Conservation (phyloP, 1,284 basidiomycete species). For the Anthracocystis setariae region DNA sequence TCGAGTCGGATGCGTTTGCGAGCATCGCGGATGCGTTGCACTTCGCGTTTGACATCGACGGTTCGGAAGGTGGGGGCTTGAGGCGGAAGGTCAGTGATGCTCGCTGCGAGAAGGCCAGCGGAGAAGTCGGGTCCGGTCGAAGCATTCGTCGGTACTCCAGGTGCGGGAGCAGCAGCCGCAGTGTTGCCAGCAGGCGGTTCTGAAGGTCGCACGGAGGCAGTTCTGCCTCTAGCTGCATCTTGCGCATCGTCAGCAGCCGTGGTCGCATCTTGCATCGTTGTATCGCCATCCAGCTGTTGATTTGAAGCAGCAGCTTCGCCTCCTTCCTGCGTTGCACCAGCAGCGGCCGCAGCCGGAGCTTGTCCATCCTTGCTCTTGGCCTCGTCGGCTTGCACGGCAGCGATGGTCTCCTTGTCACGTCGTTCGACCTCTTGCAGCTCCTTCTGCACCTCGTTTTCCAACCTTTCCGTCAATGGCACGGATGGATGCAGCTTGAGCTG, state of each 20-base stretch:
- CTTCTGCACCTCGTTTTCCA: constrained; percentile 62
- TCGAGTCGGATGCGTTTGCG: constrained; percentile 66
- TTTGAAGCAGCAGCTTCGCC: constrained; percentile 6
- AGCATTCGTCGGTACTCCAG: not conserved
- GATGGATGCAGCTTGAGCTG: constrained; percentile 63
- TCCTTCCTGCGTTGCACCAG: constrained; percentile 4
- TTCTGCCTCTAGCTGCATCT: constrained; percentile 15
- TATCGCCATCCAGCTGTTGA: constrained; percentile 34
- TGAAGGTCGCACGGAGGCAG: constrained; percentile 30
- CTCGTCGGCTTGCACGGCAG: constrained; percentile 39
- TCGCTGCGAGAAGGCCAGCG: constrained; percentile 71
- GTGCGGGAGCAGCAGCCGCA: constrained; percentile 10
- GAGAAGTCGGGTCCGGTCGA: constrained; percentile 34
- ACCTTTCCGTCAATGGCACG: constrained; percentile 60
- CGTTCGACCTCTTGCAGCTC: constrained; percentile 55
- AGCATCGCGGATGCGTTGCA: constrained; percentile 87
- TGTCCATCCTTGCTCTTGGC: constrained; percentile 29
- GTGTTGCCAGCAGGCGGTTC: constrained; percentile 22
- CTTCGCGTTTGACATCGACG: constrained; percentile 89
- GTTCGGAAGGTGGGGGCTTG: constrained; percentile 81
- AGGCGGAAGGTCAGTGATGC: constrained; percentile 80
- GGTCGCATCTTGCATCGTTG: constrained; percentile 37
- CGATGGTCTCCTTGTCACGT: constrained; percentile 37
- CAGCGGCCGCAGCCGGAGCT: constrained; percentile 11
- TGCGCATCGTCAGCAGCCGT: constrained; percentile 17